phyloP scores from a whole-genome alignment of 768 basidiomycete species.

The Mycena floridula region DNA sequence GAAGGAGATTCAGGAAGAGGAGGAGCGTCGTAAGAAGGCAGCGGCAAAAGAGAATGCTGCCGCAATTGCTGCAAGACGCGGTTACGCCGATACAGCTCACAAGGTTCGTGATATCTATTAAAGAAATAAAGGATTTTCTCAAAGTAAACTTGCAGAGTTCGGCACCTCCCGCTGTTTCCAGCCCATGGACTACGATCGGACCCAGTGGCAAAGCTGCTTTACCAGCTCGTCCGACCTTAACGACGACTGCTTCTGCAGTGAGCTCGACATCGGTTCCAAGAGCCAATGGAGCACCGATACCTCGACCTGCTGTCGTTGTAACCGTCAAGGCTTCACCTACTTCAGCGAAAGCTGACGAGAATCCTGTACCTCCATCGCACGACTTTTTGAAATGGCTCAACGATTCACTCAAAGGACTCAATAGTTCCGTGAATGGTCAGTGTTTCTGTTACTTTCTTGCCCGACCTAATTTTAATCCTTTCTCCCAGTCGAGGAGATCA shows the following conservation, averaged over 20 bases:
- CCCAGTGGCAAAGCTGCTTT: conserved; percentile 56
- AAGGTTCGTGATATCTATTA: conserved; percentile 66
- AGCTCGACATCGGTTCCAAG: conserved; percentile 27
- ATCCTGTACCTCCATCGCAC: conserved; percentile 63
- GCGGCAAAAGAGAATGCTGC: conserved; percentile 54
- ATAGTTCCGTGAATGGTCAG: conserved; percentile 67
- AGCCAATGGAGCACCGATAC: conserved; percentile 26
- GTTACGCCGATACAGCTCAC: conserved; percentile 72
- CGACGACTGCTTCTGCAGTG: conserved; percentile 22
- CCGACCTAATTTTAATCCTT: conserved; percentile 4
- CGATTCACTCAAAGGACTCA: conserved; percentile 75
- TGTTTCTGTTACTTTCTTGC: background rate
- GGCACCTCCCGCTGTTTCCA: conserved; percentile 17
- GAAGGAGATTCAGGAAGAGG: conserved; percentile 99
- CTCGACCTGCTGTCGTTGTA: conserved; percentile 30
- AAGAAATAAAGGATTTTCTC: too few species aligned
- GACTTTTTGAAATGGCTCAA: conserved; percentile 93
- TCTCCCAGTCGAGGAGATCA: conserved; percentile 87
- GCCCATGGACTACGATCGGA: conserved; percentile 85
- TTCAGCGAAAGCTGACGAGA: conserved; percentile 51
- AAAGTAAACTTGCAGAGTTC: too few species aligned
- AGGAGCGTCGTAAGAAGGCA: conserved; percentile 76
- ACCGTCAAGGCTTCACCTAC: conserved; percentile 23
- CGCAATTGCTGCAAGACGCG: conserved; percentile 54
- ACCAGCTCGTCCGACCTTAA: conserved; percentile 27